A percentile compares a stretch with the other conserved stretches of the same genome.
phyloP scores from a whole-genome alignment of 2,329 filamentous ascomycete species.

The Fusarium longipes region DNA sequence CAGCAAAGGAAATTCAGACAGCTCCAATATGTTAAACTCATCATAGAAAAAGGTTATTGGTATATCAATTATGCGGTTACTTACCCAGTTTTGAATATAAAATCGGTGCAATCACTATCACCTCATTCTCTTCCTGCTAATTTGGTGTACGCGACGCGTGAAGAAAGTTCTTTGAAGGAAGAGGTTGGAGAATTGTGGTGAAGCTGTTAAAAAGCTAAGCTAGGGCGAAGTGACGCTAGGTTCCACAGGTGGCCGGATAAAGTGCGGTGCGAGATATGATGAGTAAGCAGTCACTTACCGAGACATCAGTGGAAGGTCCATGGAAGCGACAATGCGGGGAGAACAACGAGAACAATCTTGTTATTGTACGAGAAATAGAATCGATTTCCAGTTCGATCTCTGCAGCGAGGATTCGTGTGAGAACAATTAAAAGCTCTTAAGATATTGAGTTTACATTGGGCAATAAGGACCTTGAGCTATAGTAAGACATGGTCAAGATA shows the following conservation, averaged over 20 bases:
- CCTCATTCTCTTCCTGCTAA: slow-evolving; percentile 17
- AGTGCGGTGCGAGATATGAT: slow-evolving; percentile 8
- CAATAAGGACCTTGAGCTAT: no score
- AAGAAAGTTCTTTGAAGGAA: slow-evolving; percentile 12
- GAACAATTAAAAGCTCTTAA: background rate
- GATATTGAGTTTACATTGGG: no score
- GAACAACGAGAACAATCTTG: no score
- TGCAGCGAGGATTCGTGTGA: no score
- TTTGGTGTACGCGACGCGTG: slow-evolving; percentile 12
- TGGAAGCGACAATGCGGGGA: background rate
- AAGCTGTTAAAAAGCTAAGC: slow-evolving; percentile 28
- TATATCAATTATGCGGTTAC: slow-evolving; percentile 26
- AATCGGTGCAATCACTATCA: background rate
- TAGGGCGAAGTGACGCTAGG: slow-evolving; percentile 18
- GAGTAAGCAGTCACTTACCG: slow-evolving; percentile 1
- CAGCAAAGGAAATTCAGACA: slow-evolving; percentile 75
- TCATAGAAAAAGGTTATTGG: slow-evolving; percentile 52
- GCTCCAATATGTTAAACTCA: slow-evolving; percentile 76
- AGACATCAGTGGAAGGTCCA: background rate
- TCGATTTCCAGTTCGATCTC: no score
- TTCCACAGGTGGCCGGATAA: slow-evolving; percentile 29
- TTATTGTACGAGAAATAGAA: no score
- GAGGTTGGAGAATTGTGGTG: slow-evolving; percentile 27
- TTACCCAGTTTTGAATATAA: slow-evolving; percentile 34
- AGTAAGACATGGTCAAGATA: background rate